Base-by-base conservation (phyloP, 495 filamentous ascomycete species). In the Neurospora terricola region DNA sequence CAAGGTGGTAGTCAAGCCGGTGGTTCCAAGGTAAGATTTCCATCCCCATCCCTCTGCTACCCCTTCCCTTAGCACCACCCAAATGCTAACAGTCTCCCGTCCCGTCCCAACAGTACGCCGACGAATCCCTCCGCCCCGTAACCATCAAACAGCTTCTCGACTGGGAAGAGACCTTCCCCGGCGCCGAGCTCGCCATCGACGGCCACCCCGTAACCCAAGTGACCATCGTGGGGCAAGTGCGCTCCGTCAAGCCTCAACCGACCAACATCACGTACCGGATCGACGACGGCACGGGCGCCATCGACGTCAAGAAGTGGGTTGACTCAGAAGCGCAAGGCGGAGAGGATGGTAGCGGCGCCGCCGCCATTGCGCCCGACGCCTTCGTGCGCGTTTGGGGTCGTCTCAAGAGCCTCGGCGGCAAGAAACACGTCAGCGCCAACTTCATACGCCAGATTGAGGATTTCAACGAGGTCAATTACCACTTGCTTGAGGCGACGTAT, bases 61-160 rank as follows among this genome's bases (percentile, higher is more conserved):
- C 14, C 42, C 34, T 10, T 66, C 34, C 37, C 30, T 9, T 14
- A 14, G 48, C 48, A 66, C 36, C 36, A 37, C 36, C 36, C 36
- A 37, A 37, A 37, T 8, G 36, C 36, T 37, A 8, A 37, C 36
- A 37, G 36, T 37, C 54, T 18, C 16, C 3, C 38, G n/a, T 43
- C 74, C 45, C 42, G 73, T 8, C 5, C 36, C 10, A 36, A 12
- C 72, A 83, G 78, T 85, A 80, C 72, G 75, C 76, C 78, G 84
- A 86, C 83, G 88, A 94, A 59, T 94, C 92, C 69, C 87, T 99
- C 73, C 91, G 95, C 62, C 94, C 96, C 0, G 91, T 97, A 48
- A 99, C 96, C 54, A 92, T 98, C 79, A 97, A 97, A 80, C 96
- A 99, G 83, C 86, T 97, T 59, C 83, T 93, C 77, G 93, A 97